Conservation (phyloP, 257 asterid genomes). For the Cordia subcordata region DNA sequence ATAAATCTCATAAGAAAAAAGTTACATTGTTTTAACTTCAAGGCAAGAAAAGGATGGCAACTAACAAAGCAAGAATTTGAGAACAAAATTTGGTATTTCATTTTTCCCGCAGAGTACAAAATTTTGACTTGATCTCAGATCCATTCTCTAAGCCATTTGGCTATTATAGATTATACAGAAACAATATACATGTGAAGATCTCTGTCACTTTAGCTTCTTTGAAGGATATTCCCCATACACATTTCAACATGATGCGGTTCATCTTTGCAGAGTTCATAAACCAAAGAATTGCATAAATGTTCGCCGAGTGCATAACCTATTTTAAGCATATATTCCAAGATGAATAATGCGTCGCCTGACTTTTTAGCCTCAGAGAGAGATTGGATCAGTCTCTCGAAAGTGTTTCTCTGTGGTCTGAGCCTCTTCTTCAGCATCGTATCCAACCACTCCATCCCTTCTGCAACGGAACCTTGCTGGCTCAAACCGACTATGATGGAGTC, state of each 20-base stretch:
- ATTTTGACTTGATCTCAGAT: background rate
- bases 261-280: constrained; percentile 43
- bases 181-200: background rate
- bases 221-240: constrained; percentile 21
- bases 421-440: constrained; percentile 31
- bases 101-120: background rate
- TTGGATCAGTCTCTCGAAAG: constrained; percentile 43
- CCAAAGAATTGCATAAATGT: constrained; percentile 30
- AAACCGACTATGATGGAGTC: constrained; percentile 45
- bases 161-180: constrained; percentile 1
- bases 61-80: background rate
- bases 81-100: background rate
- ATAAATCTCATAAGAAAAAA: too few relatives aligned
- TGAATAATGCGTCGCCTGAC: constrained; percentile 36
- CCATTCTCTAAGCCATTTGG: background rate
- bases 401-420: constrained; percentile 41
- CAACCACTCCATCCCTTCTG: constrained; percentile 45
- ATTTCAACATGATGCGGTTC: constrained; percentile 17
- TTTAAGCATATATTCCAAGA: constrained; percentile 46
- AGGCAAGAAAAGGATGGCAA: too few relatives aligned
- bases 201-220: constrained; percentile 3
- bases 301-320: constrained; percentile 35
- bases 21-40: too few relatives aligned
- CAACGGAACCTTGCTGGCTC: constrained; percentile 37
- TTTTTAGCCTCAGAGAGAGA: constrained; percentile 35